Conservation (phyloP, 805 yeast genomes). For the Kazachstania bromeliacearum region DNA sequence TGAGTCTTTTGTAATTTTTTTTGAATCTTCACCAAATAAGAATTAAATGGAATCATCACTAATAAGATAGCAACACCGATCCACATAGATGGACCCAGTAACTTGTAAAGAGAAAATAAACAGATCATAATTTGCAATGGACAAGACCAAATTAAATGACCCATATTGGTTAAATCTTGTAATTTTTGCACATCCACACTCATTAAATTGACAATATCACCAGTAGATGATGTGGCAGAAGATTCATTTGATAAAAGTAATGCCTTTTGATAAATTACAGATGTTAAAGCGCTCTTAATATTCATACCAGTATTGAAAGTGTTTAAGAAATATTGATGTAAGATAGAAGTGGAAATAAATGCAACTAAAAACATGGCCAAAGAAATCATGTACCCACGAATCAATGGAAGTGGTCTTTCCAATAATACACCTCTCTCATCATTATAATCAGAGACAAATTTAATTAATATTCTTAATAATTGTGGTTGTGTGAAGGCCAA, state of each 20-base stretch:
- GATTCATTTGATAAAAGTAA: constrained; percentile 63
- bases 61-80: constrained; percentile 79
- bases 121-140: constrained; percentile 82
- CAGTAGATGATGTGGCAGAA: constrained; percentile 63
- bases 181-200: constrained; percentile 86
- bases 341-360: constrained; percentile 62
- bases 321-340: constrained; percentile 72
- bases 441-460: constrained; percentile 42
- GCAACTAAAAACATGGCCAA: constrained; percentile 66
- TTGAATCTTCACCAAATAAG: constrained; percentile 55
- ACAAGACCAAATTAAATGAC: constrained; percentile 83
- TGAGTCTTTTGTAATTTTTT: constrained; percentile 70
- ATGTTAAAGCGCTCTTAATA: constrained; percentile 58
- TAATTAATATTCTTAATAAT: constrained; percentile 55
- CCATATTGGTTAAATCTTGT: constrained; percentile 70
- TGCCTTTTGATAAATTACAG: constrained; percentile 60
- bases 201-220: constrained; percentile 91
- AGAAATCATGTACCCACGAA: constrained; percentile 70
- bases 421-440: constrained; percentile 20
- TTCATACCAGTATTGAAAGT: constrained; percentile 71
- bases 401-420: constrained; percentile 42
- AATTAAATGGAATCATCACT: constrained; percentile 72
- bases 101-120: constrained; percentile 56
- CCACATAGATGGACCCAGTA: constrained; percentile 91
- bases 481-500: constrained; percentile 86